Evolutionary conservation across 176 grass and related monocot species (phyloP).

Genomic region (Avena atlantica): DNA sequence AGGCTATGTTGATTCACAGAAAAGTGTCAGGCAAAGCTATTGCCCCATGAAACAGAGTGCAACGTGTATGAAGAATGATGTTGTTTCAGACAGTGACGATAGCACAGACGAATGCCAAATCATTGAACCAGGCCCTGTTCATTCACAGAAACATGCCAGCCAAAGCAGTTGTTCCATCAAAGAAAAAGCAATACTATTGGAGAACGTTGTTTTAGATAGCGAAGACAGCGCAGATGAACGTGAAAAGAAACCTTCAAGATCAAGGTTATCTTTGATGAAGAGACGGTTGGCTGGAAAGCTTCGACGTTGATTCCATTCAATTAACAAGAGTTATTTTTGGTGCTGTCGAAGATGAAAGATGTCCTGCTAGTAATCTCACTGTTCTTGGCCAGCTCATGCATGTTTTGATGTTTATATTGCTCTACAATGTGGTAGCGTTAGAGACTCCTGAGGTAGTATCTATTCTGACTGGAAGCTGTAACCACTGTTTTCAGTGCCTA

Average conservation of each 20-base stretch:
- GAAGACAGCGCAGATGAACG: slow-evolving; percentile 78
- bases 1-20: slow-evolving; percentile 32
- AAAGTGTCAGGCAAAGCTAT: slow-evolving; percentile 23
- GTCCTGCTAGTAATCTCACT: slow-evolving; percentile 7
- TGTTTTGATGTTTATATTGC: slow-evolving; percentile 33
- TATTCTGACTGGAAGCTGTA: slow-evolving; percentile 2
- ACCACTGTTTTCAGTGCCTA: neutral
- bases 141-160: slow-evolving; percentile 24
- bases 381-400: neutral
- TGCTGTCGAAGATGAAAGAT: neutral
- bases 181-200: slow-evolving; percentile 2
- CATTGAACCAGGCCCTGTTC: neutral
- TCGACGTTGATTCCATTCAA: slow-evolving; percentile 23
- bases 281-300: slow-evolving; percentile 44
- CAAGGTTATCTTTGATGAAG: slow-evolving; percentile 60
- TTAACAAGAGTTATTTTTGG: neutral
- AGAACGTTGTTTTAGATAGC: slow-evolving; percentile 75
- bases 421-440: neutral
- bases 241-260: slow-evolving; percentile 58
- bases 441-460: neutral
- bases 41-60: slow-evolving; percentile 16
- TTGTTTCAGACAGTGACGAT: slow-evolving; percentile 86
- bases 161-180: slow-evolving; percentile 33
- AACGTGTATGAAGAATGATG: slow-evolving; percentile 26
- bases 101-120: slow-evolving; percentile 58